Evolutionary conservation across 345 rosid species (phyloP).

Genomic region (Adansonia digitata): DNA sequence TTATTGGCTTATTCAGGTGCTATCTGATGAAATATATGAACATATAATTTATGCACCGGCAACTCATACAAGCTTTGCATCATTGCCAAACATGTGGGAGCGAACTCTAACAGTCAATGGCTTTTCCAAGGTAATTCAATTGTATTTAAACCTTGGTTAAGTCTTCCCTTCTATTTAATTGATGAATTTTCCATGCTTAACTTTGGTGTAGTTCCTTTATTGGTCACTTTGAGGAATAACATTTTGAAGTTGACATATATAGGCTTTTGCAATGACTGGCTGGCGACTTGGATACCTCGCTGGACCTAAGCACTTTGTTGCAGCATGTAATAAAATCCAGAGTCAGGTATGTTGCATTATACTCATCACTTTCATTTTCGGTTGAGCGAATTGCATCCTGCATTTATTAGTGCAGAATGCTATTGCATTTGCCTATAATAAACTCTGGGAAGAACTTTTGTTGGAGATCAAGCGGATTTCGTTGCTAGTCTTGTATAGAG

Average conservation of each 20-base stretch:
- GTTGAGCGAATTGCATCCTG: not conserved
- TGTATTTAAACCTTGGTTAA: constrained; percentile 1
- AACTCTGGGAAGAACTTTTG: not conserved
- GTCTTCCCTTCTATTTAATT: not conserved
- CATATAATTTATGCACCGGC: constrained; percentile 94
- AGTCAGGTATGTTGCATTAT: constrained; percentile 69
- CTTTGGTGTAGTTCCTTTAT: not conserved
- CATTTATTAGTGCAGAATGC: not conserved
- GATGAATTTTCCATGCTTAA: not conserved
- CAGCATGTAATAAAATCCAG: constrained; percentile 93
- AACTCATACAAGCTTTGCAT: constrained; percentile 89
- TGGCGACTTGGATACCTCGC: constrained; percentile 98
- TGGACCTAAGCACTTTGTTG: constrained; percentile 86
- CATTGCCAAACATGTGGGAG: constrained; percentile 89
- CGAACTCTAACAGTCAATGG: constrained; percentile 95
- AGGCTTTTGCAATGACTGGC: constrained; percentile 99
- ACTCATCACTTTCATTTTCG: not conserved
- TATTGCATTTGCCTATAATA: not conserved
- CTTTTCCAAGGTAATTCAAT: constrained; percentile 75
- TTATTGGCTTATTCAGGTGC: constrained; percentile 40
- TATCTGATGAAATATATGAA: constrained; percentile 97
- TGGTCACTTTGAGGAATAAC: not conserved
- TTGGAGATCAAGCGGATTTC: not conserved
- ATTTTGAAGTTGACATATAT: constrained; percentile 17
- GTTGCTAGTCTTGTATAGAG: not conserved